Conservation (phyloP, 2,329 filamentous ascomycete species). For the Alternaria burnsii region DNA sequence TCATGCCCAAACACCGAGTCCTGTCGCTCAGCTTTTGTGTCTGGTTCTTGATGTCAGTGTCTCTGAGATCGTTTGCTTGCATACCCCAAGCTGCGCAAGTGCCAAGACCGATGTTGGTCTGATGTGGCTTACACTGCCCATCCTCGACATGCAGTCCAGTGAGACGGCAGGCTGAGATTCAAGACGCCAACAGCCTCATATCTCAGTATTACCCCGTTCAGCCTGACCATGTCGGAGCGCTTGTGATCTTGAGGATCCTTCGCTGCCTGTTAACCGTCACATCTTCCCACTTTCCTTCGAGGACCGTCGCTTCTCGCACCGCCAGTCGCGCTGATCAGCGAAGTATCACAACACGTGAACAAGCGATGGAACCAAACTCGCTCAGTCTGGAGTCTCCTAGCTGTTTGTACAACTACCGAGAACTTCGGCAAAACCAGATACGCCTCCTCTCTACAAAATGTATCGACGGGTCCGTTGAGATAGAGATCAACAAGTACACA, state of each 20-base stretch:
- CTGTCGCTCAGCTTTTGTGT: not conserved
- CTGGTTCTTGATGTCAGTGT: no score
- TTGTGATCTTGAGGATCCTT: not conserved
- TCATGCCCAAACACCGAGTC: not conserved
- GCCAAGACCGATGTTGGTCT: not conserved
- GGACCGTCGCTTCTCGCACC: not conserved
- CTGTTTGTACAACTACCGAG: no score
- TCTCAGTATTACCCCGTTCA: not conserved
- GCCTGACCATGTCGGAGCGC: not conserved
- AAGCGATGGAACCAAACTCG: no score
- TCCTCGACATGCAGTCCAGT: not conserved
- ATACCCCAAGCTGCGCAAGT: not conserved
- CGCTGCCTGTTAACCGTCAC: not conserved
- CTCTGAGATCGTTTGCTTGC: fast-evolving
- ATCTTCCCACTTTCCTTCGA: not conserved
- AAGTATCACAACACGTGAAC: no score
- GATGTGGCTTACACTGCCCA: not conserved
- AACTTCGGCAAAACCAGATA: no score
- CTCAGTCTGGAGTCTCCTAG: no score
- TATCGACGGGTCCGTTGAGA: not conserved
- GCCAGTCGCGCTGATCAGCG: not conserved
- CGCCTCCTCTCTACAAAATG: not conserved
- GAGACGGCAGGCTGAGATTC: not conserved
- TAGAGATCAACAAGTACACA: not conserved
- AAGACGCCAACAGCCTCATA: not conserved